Percentiles rank a stretch among this genome's conserved stretches.
These are phyloP conservation scores for Yamadazyma trypodendri DNA, from an alignment of 1,139 yeast species.

Conservation along the genomic window DNA sequence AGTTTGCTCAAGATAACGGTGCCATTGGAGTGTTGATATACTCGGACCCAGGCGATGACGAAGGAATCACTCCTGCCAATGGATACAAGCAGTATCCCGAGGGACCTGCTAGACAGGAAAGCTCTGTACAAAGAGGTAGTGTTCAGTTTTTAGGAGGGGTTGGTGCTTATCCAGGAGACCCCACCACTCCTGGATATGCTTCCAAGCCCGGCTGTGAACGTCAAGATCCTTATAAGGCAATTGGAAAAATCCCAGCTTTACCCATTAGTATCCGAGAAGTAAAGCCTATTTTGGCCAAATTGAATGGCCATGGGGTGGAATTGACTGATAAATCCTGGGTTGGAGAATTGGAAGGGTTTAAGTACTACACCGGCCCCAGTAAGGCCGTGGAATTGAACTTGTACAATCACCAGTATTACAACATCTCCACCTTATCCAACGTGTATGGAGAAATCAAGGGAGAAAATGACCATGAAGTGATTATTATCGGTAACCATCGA, in stretches of 20 bases:
- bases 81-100: constrained; percentile 46
- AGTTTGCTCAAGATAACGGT: constrained; percentile 49
- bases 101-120: constrained; percentile 50
- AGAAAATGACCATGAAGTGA: constrained; percentile 37
- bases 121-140: constrained; percentile 76
- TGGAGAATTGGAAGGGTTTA: constrained; percentile 44
- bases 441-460: constrained; percentile 49
- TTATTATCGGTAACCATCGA: constrained; percentile 47
- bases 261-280: constrained; percentile 50
- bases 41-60: constrained; percentile 47
- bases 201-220: constrained; percentile 56
- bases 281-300: constrained; percentile 40
- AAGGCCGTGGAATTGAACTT: constrained; percentile 45
- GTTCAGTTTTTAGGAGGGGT: constrained; percentile 71
- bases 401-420: constrained; percentile 41
- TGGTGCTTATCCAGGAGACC: constrained; percentile 74
- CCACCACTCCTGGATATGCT: constrained; percentile 83
- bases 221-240: constrained; percentile 39
- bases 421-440: constrained; percentile 43
- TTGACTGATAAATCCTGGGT: constrained; percentile 29
- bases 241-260: constrained; percentile 47
- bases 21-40: constrained; percentile 45
- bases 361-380: constrained; percentile 48
- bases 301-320: constrained; percentile 42
- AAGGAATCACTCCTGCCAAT: constrained; percentile 41